Evolutionary conservation across 192 early-diverging fungal species (phyloP), one percentile per base, ranked within the genome.

Genomic region (Lunasporangiospora selenospora): DNA sequence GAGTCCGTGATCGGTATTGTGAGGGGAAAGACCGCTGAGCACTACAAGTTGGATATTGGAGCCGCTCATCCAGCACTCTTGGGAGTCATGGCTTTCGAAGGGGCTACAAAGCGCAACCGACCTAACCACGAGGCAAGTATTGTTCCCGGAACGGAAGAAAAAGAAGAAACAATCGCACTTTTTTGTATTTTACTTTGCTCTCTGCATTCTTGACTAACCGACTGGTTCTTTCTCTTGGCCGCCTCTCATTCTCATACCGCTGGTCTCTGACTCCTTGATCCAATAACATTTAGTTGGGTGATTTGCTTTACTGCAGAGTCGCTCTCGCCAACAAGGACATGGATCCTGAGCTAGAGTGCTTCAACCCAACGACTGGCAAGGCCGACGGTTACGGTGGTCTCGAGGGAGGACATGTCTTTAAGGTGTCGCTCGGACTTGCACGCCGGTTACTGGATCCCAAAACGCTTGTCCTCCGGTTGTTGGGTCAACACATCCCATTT

Each of bases 331-430:
- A 97, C 80, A 90, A 86, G 58, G 93, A 98, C 77, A 97, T 99
- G 94, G 96, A 99, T 38, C 93, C 98, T 10, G 98, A 99, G 60
- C 66, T 99, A 15, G 92, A 96, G 58, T 99, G 98, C 79, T 69
- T 89, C 40, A 93, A 94, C 62, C 88, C 90, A 10, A 73, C 85
- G 15, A 88, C 90, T 1, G 88, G 88, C 33, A 92, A 90, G 61
- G 84, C 92, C 0, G 93, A 94, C 58, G 96, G 95, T 9, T 98
- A 83, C 78, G 97, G 97, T 26, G 92, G 93, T 79, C 78, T 99
- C 37, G 86, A 88, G 52, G 83, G 73, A 21, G 96, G 96, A 11
- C 91, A 87, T 55, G 75, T 92, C 31, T 81, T 95, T 49, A 89
- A 85, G 62, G 89, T 87, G 54, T 96, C 95, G n/a, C 67, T 98